phyloP scores from a whole-genome alignment of 768 basidiomycete genomes.

The Phylloporus scabripes region DNA sequence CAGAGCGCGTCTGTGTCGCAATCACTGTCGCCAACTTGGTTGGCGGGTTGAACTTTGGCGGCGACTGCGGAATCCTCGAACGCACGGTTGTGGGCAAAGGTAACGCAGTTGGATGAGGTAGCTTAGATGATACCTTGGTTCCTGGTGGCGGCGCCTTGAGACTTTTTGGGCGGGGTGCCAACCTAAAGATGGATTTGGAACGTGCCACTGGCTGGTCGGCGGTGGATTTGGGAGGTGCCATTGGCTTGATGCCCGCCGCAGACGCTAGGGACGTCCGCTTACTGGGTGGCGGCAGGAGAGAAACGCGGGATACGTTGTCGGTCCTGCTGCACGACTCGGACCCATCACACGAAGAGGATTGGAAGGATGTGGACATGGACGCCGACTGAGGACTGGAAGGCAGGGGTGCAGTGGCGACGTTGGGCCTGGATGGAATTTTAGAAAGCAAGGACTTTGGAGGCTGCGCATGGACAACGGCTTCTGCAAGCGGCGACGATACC shows the following conservation, averaged over 20 bases:
- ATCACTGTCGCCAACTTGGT: constrained; percentile 28
- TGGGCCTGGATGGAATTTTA: constrained; percentile 20
- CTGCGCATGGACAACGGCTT: neutral
- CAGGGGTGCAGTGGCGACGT: constrained; percentile 2
- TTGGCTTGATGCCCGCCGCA: constrained; percentile 17
- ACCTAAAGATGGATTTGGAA: constrained; percentile 29
- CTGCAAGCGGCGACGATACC: constrained; percentile 1
- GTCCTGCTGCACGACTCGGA: constrained; percentile 11
- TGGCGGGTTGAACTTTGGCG: constrained; percentile 26
- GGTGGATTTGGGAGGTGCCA: constrained; percentile 1
- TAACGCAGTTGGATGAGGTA: constrained; percentile 7
- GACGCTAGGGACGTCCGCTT: constrained; percentile 29
- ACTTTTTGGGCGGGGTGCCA: constrained; percentile 24
- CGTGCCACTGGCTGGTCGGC: constrained; percentile 1
- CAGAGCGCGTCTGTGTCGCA: constrained; percentile 19
- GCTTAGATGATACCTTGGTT: constrained; percentile 9
- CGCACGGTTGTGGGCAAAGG: constrained; percentile 3
- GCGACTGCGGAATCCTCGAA: constrained; percentile 20
- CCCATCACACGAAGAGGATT: constrained; percentile 12
- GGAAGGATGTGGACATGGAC: constrained; percentile 22
- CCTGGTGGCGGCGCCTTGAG: constrained; percentile 13
- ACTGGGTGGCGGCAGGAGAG: constrained; percentile 19
- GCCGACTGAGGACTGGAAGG: constrained; percentile 30
- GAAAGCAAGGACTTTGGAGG: constrained; percentile 13
- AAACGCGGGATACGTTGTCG: constrained; percentile 16